Evolutionary conservation across 1,284 basidiomycete genomes (phyloP).

Genomic region (Lentinus polychrous): DNA sequence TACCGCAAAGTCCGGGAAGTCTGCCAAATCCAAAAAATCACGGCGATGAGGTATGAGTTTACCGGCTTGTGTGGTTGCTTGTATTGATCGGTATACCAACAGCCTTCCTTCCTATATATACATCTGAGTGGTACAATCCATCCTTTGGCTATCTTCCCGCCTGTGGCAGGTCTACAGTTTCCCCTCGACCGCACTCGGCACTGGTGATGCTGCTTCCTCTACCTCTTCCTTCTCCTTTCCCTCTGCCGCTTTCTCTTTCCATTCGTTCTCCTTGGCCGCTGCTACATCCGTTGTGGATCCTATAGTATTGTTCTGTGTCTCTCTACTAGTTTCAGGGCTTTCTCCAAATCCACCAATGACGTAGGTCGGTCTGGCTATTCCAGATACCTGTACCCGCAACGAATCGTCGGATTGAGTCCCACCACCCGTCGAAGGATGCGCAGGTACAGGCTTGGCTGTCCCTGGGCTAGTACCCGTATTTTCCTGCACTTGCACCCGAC

Average conservation of each 20-base stretch:
- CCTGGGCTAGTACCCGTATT: background rate
- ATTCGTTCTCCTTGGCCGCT: background rate
- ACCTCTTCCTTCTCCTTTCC: constrained; percentile 5
- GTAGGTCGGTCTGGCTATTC: background rate
- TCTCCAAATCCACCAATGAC: background rate
- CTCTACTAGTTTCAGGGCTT: no score
- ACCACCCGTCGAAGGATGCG: background rate
- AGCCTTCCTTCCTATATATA: no score
- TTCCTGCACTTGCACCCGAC: background rate
- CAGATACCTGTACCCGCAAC: background rate
- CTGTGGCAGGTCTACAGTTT: constrained; percentile 5
- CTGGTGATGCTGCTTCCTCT: background rate
- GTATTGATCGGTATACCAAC: no score
- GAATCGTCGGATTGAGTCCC: background rate
- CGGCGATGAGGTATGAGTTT: no score
- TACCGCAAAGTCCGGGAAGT: no score
- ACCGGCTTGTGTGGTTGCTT: no score
- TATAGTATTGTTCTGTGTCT: no score
- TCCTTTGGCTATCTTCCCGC: background rate
- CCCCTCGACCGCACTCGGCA: constrained; percentile 7
- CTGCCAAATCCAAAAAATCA: no score
- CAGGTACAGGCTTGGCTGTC: background rate
- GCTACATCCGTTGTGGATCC: no score
- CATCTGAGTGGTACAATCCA: background rate
- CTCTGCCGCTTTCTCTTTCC: background rate